Base-by-base conservation (phyloP, 1,284 basidiomycete species). In the Cutaneotrichosporon mucoides region DNA sequence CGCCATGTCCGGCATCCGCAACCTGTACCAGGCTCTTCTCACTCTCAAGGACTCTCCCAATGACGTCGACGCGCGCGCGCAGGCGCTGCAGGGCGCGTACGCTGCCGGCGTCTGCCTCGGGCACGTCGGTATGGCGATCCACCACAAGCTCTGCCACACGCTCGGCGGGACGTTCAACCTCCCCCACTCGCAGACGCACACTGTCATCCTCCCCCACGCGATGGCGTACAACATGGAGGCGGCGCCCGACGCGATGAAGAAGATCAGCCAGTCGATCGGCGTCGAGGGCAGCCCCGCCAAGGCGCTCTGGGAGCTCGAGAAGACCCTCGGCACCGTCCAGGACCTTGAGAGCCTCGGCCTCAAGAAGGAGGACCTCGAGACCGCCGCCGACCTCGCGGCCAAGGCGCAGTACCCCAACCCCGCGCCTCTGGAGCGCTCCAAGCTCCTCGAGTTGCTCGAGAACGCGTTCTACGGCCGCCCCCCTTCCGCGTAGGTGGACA, bases 91-190 rank as follows among this genome's bases (percentile, higher is more conserved):
- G 53, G 81, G 80, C 16, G 81, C 80, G 4, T 82, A 78, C 78
- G 72, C 76, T 1, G 80, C 81, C 51, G 80, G 76, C 8, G 73
- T 75, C 0, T 80, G 78, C 54, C 66, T 80, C 16, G 81, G 79
- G 13, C 67, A 74, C 3, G 79, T 80, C 10, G 74, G 76, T 34
- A 79, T 82, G 78, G 74, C 73, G n/a, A 64, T 82, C 10, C 81
- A 82, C 61, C 81, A 82, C 67, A 82, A 82, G 66, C 71, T 81
- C n/a, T 80, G 79, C 64, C 80, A 81, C 63, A 76, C 76, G n/a
- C 75, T 81, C 38, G 53, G 68, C 36, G 81, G 81, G 8, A 76
- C 76, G 12, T 81, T 82, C 63, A 75, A 77, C 60, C 77, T 82
- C 55, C 80, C 81, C 9, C 81, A 82, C 61, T 75, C 80, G 11